These are phyloP conservation scores for Rhodotorula toruloides DNA, from an alignment of 768 basidiomycete genomes.

Conservation along the genomic window DNA sequence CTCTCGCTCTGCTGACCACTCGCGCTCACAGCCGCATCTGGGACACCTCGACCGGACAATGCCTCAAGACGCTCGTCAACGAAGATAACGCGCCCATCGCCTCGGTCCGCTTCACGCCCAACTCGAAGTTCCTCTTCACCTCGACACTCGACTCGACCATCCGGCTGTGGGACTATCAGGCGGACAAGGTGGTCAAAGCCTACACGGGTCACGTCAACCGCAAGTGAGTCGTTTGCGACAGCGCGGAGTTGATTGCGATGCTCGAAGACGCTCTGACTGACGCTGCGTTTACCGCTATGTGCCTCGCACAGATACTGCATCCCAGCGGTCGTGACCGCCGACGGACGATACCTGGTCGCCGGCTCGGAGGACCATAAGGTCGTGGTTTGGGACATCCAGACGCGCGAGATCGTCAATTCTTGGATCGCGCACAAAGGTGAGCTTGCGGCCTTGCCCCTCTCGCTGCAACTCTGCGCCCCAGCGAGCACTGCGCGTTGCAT, in stretches of 20 bases:
- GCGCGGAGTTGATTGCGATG: constrained; percentile 8
- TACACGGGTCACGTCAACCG: constrained; percentile 81
- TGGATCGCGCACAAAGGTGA: constrained; percentile 76
- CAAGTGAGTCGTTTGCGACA: constrained; percentile 59
- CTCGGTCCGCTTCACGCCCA: constrained; percentile 84
- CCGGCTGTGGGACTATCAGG: constrained; percentile 89
- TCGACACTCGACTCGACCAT: constrained; percentile 93
- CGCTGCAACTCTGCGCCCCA: too few relatives aligned
- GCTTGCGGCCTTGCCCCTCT: not conserved
- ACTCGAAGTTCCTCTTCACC: constrained; percentile 79
- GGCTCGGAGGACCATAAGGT: constrained; percentile 82
- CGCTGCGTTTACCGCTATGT: not conserved
- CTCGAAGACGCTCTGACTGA: constrained; percentile 51
- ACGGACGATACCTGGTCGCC: constrained; percentile 65
- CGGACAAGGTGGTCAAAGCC: constrained; percentile 84
- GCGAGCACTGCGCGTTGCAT: not conserved
- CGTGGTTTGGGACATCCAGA: constrained; percentile 85
- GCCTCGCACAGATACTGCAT: constrained; percentile 35
- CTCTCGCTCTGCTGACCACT: not conserved
- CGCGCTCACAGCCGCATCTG: constrained; percentile 75
- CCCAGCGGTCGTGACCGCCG: constrained; percentile 17
- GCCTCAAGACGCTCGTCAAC: constrained; percentile 91
- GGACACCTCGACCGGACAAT: constrained; percentile 96
- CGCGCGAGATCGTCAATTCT: constrained; percentile 58
- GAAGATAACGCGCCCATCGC: constrained; percentile 69